phyloP scores from a whole-genome alignment of 805 yeast species.

The Yarrowia divulgata region DNA sequence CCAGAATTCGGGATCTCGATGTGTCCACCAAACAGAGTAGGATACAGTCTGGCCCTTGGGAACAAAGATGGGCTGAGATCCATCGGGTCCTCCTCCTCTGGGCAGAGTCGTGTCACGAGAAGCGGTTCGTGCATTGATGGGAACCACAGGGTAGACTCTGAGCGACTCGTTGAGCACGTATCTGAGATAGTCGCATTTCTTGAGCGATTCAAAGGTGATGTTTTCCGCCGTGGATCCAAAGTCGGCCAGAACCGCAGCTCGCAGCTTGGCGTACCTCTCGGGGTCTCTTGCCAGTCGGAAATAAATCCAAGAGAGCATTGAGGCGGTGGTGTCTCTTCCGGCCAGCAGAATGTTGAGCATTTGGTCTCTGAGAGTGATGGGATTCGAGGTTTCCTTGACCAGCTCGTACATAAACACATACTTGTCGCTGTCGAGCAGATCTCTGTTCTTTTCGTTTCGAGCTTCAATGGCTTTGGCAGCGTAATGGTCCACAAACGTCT shows the following conservation, averaged over 20 bases:
- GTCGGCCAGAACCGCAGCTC: slow-evolving; percentile 52
- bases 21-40: slow-evolving; percentile 55
- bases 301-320: slow-evolving; percentile 56
- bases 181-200: slow-evolving; percentile 57
- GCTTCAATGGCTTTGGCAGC: slow-evolving; percentile 52
- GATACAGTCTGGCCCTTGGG: slow-evolving; percentile 56
- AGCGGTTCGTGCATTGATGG: slow-evolving; percentile 57
- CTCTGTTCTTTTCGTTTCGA: slow-evolving; percentile 41
- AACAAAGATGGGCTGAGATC: slow-evolving; percentile 52
- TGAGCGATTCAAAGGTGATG: slow-evolving; percentile 57
- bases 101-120: slow-evolving; percentile 58
- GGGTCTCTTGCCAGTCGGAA: slow-evolving; percentile 56
- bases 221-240: slow-evolving; percentile 49
- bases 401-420: slow-evolving; percentile 59
- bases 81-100: slow-evolving; percentile 59
- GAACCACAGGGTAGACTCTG: slow-evolving; percentile 61
- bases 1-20: slow-evolving; percentile 53
- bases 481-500: slow-evolving; percentile 53
- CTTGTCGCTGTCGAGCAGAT: slow-evolving; percentile 47
- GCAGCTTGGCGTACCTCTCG: slow-evolving; percentile 49
- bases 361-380: slow-evolving; percentile 59
- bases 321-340: slow-evolving; percentile 65
- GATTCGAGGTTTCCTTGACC: slow-evolving; percentile 58
- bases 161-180: slow-evolving; percentile 58
- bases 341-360: slow-evolving; percentile 60